Evolutionary conservation across 805 yeast genomes (phyloP), one percentile per base, ranked within the genome.

Genomic region (Starmera dryadoides): DNA sequence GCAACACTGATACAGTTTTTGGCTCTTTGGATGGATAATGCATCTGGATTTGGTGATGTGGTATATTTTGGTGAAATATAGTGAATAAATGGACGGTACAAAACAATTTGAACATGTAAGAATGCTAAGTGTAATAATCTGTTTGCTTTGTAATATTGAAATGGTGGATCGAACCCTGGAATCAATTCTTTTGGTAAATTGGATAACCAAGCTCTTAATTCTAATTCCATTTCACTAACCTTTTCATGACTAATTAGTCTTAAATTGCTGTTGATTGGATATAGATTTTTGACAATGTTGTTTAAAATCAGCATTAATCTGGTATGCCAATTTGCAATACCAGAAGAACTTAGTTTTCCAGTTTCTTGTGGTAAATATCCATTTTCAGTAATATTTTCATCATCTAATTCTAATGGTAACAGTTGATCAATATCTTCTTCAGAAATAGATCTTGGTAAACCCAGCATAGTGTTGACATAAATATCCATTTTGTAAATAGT

Each of bases 401-500:
- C 96, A 52, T 87, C 96, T 28, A 86, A 63, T 52, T 87, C 95
- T 26, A 73, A 63, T 1, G 96, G 96, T 46, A 86, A 67, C 37
- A 82, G 89, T 58, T 88, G 96, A 60, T 88, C 95, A 46, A 86
- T 79, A 48, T 86, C 95, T 45, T 80, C 85, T 44, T 81, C 83
- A 36, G 76, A 66, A 15, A 87, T 74, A 2, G 88, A 75, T 42
- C 86, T 66, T 1, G 97, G 97, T 37, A 88, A 66, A 2, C 96
- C 96, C 46, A 89, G 58, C 75, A 88, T 80, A 3, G 96, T 85
- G 58, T 87, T 86, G 42, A 88, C 85, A 56, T 89, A 89, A 30
- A 87, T 79, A 57, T 89, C 96, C 85, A 88, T 75, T 56, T 89
- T 88, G 59, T 85, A 82, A 42, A 89, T 81, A 0, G 96, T 85